Conservation (phyloP, 768 basidiomycete genomes). For the Hericium coralloides region DNA sequence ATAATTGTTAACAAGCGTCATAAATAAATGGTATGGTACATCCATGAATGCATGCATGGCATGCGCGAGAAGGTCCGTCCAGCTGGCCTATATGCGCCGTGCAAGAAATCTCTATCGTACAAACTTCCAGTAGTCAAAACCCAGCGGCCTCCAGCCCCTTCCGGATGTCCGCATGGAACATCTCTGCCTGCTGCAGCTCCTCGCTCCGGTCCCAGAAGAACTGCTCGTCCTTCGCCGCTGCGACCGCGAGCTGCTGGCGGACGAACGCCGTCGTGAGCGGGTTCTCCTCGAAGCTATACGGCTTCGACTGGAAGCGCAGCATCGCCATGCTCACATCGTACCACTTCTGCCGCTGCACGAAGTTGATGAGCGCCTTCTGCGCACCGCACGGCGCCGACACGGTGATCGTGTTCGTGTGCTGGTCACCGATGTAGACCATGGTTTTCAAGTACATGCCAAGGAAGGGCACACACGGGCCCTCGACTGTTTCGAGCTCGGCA, state of each 20-base stretch:
- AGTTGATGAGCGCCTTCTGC: conserved; percentile 32
- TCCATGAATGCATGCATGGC: neutral
- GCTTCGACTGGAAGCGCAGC: conserved; percentile 45
- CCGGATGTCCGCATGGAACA: conserved; percentile 54
- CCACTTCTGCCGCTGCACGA: conserved; percentile 47
- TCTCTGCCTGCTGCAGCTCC: conserved; percentile 50
- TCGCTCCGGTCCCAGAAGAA: conserved; percentile 53
- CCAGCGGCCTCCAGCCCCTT: conserved; percentile 62
- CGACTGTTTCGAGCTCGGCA: conserved; percentile 28
- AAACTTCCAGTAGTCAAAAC: conserved; percentile 31
- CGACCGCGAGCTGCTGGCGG: conserved; percentile 32
- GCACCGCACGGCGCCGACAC: conserved; percentile 9
- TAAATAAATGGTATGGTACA: neutral
- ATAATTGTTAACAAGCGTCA: neutral
- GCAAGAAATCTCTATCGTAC: neutral
- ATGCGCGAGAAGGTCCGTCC: neutral
- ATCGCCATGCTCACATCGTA: conserved; percentile 45
- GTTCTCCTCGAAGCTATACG: conserved; percentile 40
- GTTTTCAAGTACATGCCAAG: conserved; percentile 55
- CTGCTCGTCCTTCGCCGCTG: conserved; percentile 33
- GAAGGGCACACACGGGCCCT: conserved; percentile 59
- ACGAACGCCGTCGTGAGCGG: conserved; percentile 40
- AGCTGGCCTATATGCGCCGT: neutral
- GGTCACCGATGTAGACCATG: conserved; percentile 46
- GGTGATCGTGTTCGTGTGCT: conserved; percentile 31